Evolutionary conservation across 2,329 filamentous ascomycete species (phyloP).

Genomic region (Colletotrichum magnum): DNA sequence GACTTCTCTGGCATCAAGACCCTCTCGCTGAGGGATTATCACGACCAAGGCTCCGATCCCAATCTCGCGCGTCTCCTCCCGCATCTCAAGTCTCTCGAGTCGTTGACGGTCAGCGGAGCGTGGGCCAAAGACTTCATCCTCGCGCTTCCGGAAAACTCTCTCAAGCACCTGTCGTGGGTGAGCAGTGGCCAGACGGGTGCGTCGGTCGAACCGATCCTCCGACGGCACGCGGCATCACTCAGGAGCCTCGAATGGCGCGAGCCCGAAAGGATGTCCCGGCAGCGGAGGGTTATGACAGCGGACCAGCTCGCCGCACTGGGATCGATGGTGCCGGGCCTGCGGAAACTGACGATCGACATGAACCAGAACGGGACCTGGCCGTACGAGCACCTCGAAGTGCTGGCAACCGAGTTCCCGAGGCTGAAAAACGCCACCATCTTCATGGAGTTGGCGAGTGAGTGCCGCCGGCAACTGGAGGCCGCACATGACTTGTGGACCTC

Average conservation of each 20-base stretch:
- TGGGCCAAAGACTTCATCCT: constrained; percentile 24
- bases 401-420: constrained; percentile 24
- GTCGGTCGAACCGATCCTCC: not conserved
- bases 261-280: constrained; percentile 2
- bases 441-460: constrained; percentile 26
- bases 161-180: constrained; percentile 24
- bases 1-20: constrained; percentile 22
- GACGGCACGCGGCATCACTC: constrained; percentile 25
- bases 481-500: not conserved
- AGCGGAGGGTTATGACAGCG: constrained; percentile 6
- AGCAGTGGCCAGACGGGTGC: constrained; percentile 7
- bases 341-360: constrained; percentile 25
- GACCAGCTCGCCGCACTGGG: constrained; percentile 3
- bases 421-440: constrained; percentile 24
- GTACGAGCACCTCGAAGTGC: constrained; percentile 18
- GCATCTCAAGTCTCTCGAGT: constrained; percentile 10
- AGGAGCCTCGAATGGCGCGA: constrained; percentile 23
- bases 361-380: constrained; percentile 24
- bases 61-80: not conserved
- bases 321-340: constrained; percentile 9
- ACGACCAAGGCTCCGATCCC: not conserved
- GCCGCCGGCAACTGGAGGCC: constrained; percentile 15
- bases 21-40: not conserved
- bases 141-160: constrained; percentile 1
- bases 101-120: not conserved